Evolutionary conservation across 169 alveolate species (phyloP), one percentile per base, ranked within the genome.

Genomic region (Eimeria acervulina): DNA sequence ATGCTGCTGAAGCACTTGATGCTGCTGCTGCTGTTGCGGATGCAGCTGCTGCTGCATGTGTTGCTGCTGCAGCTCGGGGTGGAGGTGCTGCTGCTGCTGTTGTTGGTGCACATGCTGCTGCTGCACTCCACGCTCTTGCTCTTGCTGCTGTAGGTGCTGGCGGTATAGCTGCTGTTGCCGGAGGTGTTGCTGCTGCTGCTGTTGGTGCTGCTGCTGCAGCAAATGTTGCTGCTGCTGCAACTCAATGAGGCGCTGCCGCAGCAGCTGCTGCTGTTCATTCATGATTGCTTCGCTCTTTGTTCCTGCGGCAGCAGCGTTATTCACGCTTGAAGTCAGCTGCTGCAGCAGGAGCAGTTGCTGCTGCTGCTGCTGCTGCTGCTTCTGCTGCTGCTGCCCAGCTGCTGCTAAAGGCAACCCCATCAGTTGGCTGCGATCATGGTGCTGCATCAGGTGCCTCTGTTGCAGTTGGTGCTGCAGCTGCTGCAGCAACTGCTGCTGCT

Each of bases 161-260:
- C 55, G 55, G 55, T 47, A 12, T 7, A 47, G 55, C 55, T 47
- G 55, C 55, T 47, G 55, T 12, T 47, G 55, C 55, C 55, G 55
- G 55, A 47, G 55, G 5, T 47, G 55, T 47, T 47, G 55, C 55
- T 47, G 55, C 55, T 47, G 55, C 12, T 47, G 55, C 19, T 47
- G 55, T 47, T 47, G 55, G 55, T 47, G 55, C 55, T 47, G 55
- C 55, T 47, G 88, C 88, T 78, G 88, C 38, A 78, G 63, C 63
- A 42, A 17, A 42, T 78, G 88, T 55, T 78, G 88, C 63, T 78
- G 88, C 88, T 78, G 88, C 88, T 78, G 88, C 88, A 78, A 28
- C 88, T 78, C 88, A 3, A 78, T 28, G 38, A 78, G 88, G 28
- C 88, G 55, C 61, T 78, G 88, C 26, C 88, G 88, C 55, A 78